A percentile compares a stretch with the other conserved stretches of the same genome.
Evolutionary conservation across 306 rosid species (phyloP).

Genomic region (Prunus salicina): DNA sequence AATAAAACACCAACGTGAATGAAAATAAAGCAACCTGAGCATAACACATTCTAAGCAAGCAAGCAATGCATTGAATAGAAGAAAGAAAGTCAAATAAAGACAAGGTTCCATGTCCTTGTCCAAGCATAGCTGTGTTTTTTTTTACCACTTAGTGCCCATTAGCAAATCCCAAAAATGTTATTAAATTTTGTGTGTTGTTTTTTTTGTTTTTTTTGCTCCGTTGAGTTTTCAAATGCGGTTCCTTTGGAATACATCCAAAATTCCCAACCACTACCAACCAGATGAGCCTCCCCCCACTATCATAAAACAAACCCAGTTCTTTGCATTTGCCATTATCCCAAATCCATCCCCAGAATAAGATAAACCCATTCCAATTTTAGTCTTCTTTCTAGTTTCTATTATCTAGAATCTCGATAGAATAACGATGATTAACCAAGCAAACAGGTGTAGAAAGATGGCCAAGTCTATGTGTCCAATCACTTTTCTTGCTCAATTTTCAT

Average conservation of each 20-base stretch:
- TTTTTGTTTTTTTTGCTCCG: background rate
- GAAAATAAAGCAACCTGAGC: too few relatives aligned
- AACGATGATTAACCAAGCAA: slow-evolving; percentile 45
- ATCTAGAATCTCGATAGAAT: slow-evolving; percentile 19
- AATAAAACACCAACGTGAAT: too few relatives aligned
- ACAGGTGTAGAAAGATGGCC: slow-evolving; percentile 56
- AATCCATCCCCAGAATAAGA: slow-evolving; percentile 38
- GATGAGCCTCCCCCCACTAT: slow-evolving; percentile 16
- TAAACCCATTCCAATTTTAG: background rate
- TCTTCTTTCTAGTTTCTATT: too few relatives aligned
- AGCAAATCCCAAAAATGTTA: slow-evolving; percentile 43
- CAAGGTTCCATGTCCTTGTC: slow-evolving; percentile 74
- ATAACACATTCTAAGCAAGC: background rate
- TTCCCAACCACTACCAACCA: slow-evolving; percentile 46
- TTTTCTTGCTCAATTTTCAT: slow-evolving; percentile 25
- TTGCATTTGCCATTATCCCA: slow-evolving; percentile 48
- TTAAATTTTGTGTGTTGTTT: background rate
- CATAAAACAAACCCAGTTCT: slow-evolving; percentile 45
- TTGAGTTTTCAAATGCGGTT: slow-evolving; percentile 38
- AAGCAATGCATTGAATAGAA: slow-evolving; percentile 19
- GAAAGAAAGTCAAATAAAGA: slow-evolving; percentile 58
- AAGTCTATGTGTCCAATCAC: slow-evolving; percentile 55
- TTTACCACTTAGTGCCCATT: slow-evolving; percentile 52
- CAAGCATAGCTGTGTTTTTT: slow-evolving; percentile 51
- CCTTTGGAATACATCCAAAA: slow-evolving; percentile 61